Evolutionary conservation across 2,329 filamentous ascomycete species (phyloP).

Genomic region (Alternaria metachromatica): DNA sequence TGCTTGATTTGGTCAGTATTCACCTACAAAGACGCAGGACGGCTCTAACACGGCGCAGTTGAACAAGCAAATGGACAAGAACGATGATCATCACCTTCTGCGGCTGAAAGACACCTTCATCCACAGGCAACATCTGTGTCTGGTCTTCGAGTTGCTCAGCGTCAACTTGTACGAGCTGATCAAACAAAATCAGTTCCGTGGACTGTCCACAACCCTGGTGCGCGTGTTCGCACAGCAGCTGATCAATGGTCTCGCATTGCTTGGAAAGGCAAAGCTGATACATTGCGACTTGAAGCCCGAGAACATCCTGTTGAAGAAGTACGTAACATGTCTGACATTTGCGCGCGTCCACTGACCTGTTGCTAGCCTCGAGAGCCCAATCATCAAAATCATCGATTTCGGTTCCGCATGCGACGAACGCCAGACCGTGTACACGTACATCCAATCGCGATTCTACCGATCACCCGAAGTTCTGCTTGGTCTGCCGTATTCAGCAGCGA

Average conservation of each 20-base stretch:
- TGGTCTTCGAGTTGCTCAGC: conserved; percentile 94
- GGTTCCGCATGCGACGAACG: conserved; percentile 97
- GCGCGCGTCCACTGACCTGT: conserved; percentile 15
- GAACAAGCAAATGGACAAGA: conserved; percentile 98
- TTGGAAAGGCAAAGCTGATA: conserved; percentile 96
- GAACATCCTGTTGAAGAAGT: conserved; percentile 97
- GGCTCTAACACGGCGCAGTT: conserved; percentile 61
- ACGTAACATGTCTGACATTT: conserved; percentile 31
- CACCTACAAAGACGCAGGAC: background rate
- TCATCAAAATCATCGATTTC: conserved; percentile 99
- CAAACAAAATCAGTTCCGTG: conserved; percentile 99
- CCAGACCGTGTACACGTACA: conserved; percentile 98
- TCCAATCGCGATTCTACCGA: conserved; percentile 96
- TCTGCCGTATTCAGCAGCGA: conserved; percentile 94
- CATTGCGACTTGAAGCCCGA: conserved; percentile 98
- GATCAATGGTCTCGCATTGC: conserved; percentile 85
- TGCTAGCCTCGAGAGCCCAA: conserved; percentile 84
- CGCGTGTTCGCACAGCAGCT: conserved; percentile 97
- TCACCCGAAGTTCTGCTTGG: conserved; percentile 96
- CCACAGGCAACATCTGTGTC: conserved; percentile 92
- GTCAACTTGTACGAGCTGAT: conserved; percentile 99
- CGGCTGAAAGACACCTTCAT: conserved; percentile 98
- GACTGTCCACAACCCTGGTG: conserved; percentile 93
- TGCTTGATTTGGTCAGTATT: conserved; percentile 80
- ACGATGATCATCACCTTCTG: conserved; percentile 95